A percentile compares a stretch with the other conserved stretches of the same genome.
phyloP scores from a whole-genome alignment of 257 asterid species.

The Oldenlandia corymbosa region DNA sequence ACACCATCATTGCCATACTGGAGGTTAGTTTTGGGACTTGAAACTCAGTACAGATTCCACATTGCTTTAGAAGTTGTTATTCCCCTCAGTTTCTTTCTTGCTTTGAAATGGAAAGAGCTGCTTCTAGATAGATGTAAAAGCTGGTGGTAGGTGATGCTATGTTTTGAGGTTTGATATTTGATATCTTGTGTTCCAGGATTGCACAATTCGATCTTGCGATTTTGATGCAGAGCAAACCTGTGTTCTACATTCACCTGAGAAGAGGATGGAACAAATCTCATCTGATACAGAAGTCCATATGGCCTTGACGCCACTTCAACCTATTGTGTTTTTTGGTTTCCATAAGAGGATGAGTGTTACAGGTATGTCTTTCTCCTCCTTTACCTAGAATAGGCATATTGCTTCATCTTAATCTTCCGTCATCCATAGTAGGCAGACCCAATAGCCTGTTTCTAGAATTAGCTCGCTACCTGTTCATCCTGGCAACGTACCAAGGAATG shows the following conservation, averaged over 20 bases:
- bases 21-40: slow-evolving; percentile 49
- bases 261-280: slow-evolving; percentile 87
- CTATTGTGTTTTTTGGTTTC: slow-evolving; percentile 95
- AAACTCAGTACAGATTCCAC: neutral
- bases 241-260: slow-evolving; percentile 96
- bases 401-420: neutral
- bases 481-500: neutral
- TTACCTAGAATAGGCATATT: neutral
- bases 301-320: slow-evolving; percentile 95
- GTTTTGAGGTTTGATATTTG: neutral
- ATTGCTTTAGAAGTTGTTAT: neutral
- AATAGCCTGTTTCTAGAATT: neutral
- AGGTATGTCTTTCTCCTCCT: slow-evolving; percentile 36
- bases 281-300: slow-evolving; percentile 96
- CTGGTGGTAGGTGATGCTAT: neutral
- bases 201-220: slow-evolving; percentile 95
- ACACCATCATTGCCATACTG: slow-evolving; percentile 78
- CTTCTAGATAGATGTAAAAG: neutral
- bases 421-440: neutral
- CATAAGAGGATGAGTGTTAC: slow-evolving; percentile 98
- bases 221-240: slow-evolving; percentile 95
- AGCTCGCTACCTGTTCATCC: no score
- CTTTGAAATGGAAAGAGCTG: neutral
- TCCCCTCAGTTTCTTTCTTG: neutral
- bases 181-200: slow-evolving; percentile 53